Percentiles rank a stretch among this genome's conserved stretches.
phyloP scores from a whole-genome alignment of 2,329 filamentous ascomycete genomes.

The Podosphaera xanthii region DNA sequence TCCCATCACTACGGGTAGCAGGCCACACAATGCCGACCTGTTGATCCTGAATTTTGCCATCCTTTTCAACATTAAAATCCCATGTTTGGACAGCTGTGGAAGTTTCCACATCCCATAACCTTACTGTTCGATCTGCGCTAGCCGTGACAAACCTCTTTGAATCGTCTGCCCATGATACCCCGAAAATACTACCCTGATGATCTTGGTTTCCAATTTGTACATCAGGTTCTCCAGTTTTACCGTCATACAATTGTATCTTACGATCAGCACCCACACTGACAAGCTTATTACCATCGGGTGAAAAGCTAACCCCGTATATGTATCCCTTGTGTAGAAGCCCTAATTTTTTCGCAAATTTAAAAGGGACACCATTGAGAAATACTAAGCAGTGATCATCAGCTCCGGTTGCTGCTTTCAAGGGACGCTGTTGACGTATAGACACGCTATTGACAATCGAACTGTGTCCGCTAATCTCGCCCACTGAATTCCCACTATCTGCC shows the following conservation, averaged over 20 bases:
- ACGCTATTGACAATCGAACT: conserved; percentile 79
- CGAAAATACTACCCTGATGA: conserved; percentile 84
- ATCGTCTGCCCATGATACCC: conserved; percentile 73
- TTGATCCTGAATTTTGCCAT: conserved; percentile 54
- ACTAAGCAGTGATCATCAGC: conserved; percentile 77
- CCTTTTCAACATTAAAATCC: conserved; percentile 56
- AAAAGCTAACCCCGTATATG: conserved; percentile 71
- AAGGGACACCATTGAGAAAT: conserved; percentile 83
- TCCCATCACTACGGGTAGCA: conserved; percentile 53
- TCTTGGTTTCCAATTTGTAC: conserved; percentile 57
- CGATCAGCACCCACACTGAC: conserved; percentile 85
- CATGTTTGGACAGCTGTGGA: conserved; percentile 61
- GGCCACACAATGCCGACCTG: conserved; percentile 92
- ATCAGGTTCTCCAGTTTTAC: conserved; percentile 74
- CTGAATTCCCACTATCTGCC: conserved; percentile 83
- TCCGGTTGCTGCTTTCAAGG: conserved; percentile 75
- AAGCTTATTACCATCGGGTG: conserved; percentile 60
- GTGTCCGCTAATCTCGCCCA: conserved; percentile 84
- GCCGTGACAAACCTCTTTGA: conserved; percentile 73
- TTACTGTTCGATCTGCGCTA: conserved; percentile 83
- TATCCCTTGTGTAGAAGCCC: conserved; percentile 67
- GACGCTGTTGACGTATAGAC: conserved; percentile 69
- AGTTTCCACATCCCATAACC: conserved; percentile 74
- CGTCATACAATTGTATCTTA: conserved; percentile 84
- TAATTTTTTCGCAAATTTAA: conserved; percentile 80